Evolutionary conservation across 78 protist species (phyloP).

Genomic region (Emiliania huxleyi): DNA sequence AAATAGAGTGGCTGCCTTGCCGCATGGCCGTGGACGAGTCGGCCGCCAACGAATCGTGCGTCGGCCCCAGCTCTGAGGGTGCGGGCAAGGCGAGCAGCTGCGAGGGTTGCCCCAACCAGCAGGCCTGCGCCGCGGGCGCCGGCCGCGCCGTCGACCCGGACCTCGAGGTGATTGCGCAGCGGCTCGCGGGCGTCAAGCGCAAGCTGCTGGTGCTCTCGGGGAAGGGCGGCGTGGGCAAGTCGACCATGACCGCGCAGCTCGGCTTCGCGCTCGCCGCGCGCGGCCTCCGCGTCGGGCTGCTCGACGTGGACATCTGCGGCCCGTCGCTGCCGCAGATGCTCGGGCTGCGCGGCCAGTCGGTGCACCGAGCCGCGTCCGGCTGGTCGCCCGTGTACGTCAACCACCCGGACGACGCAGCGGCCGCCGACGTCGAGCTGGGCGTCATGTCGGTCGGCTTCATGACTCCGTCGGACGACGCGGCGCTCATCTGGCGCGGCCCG

Average conservation of each 20-base stretch:
- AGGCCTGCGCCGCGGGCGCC: conserved; percentile 64
- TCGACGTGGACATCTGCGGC: conserved; percentile 98
- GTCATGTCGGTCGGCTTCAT: conserved; percentile 95
- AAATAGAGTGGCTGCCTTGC: too few relatives aligned
- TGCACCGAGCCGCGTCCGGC: conserved; percentile 83
- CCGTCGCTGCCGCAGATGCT: conserved; percentile 91
- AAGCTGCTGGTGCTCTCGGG: conserved; percentile 91
- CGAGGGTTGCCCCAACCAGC: conserved; percentile 87
- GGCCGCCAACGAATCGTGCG: conserved; percentile 48
- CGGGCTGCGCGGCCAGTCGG: conserved; percentile 73
- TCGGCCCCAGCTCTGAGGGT: conserved; percentile 52
- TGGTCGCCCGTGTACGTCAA: conserved; percentile 88
- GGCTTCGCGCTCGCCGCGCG: conserved; percentile 70
- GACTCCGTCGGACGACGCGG: conserved; percentile 78
- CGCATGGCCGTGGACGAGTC: not conserved
- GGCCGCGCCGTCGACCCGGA: not conserved
- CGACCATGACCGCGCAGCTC: conserved; percentile 91
- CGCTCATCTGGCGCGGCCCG: conserved; percentile 99
- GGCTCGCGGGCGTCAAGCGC: conserved; percentile 9
- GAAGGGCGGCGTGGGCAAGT: conserved; percentile 99
- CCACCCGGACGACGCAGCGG: conserved; percentile 15
- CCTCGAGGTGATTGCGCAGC: not conserved
- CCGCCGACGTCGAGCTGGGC: conserved; percentile 85
- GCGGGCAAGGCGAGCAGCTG: conserved; percentile 88
- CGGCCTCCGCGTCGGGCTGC: conserved; percentile 83